A percentile compares a stretch with the other conserved stretches of the same genome.
phyloP scores from a whole-genome alignment of 352 stramenopile species.

The Pythium chondricola region DNA sequence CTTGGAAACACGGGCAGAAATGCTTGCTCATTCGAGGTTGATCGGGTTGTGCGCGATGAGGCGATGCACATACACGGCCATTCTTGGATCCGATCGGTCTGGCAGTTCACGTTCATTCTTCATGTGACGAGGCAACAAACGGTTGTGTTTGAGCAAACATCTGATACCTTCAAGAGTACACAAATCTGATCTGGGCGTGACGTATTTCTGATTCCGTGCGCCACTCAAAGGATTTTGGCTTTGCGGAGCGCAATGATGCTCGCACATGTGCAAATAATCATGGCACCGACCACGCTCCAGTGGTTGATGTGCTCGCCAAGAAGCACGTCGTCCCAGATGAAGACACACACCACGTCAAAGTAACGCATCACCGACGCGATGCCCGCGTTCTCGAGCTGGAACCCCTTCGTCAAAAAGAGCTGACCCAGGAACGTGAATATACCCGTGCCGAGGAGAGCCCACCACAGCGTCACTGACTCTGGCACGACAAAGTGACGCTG shows the following conservation, averaged over 20 bases:
- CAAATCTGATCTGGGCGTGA: no score
- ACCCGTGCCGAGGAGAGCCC: constrained; percentile 41
- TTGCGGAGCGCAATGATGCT: constrained; percentile 62
- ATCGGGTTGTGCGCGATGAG: no score
- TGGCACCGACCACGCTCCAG: constrained; percentile 63
- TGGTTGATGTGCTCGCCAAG: constrained; percentile 60
- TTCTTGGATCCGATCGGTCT: neutral
- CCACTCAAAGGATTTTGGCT: constrained; percentile 13
- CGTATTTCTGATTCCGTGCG: neutral
- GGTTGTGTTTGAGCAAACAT: neutral
- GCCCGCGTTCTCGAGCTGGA: constrained; percentile 79
- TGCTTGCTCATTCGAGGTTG: no score
- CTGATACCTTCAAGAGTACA: neutral
- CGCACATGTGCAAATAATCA: constrained; percentile 62
- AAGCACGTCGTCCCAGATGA: constrained; percentile 68
- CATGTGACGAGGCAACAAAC: neutral
- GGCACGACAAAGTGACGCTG: constrained; percentile 43
- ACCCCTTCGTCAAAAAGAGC: constrained; percentile 68
- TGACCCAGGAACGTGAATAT: constrained; percentile 68
- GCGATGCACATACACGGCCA: neutral
- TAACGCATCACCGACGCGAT: constrained; percentile 83
- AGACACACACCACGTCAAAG: constrained; percentile 78
- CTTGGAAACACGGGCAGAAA: no score
- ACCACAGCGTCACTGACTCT: constrained; percentile 32
- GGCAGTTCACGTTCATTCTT: neutral